Evolutionary conservation across 2,329 filamentous ascomycete genomes (phyloP), one percentile per base, ranked within the genome.

Genomic region (Canariomyces notabilis): DNA sequence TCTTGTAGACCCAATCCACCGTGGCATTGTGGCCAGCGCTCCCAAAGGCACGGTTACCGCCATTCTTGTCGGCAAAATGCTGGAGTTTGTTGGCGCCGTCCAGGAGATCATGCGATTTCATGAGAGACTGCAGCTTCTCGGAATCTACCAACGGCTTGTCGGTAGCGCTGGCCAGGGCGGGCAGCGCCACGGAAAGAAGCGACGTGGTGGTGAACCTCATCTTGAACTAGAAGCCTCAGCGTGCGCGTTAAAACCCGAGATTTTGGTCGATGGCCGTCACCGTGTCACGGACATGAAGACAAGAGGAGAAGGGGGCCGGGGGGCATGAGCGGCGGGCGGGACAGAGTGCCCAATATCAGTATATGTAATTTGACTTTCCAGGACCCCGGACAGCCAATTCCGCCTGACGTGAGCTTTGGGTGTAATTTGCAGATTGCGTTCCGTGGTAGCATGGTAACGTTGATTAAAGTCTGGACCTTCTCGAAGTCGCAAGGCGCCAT

Each of bases 11-110:
- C 53, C 61, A 74, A 59, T 72, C 67, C 42, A 73, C 64, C 5
- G 70, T 75, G 43, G 65, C 64, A 45, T 73, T 71, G 62, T 73
- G 71, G 43, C 72, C 71, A 26, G 57, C 58, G 46, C 68, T 63
- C 36, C 69, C 70, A 43, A 74, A 72, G 39, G 63, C 67, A 22
- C 71, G 70, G 56, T 67, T 72, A 35, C 66, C 64, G 23, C 57
- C 65, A 45, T 72, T 62, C 26, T 65, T 64, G 20, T 68, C 61
- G 18, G 73, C 70, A 40, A 75, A 62, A 52, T 67, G 63, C 54
- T 73, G 65, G 2, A 75, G 66, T 57, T 67, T 68, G 54, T 72
- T 61, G 5, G 71, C 66, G 26, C 69, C 69, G 5, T 62, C 63
- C 26, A 72, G 60, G 22, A 76, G 67, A 42, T 66, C 63, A 18